Conservation (phyloP, 352 stramenopile genomes). For the Pythium aristosporum region DNA sequence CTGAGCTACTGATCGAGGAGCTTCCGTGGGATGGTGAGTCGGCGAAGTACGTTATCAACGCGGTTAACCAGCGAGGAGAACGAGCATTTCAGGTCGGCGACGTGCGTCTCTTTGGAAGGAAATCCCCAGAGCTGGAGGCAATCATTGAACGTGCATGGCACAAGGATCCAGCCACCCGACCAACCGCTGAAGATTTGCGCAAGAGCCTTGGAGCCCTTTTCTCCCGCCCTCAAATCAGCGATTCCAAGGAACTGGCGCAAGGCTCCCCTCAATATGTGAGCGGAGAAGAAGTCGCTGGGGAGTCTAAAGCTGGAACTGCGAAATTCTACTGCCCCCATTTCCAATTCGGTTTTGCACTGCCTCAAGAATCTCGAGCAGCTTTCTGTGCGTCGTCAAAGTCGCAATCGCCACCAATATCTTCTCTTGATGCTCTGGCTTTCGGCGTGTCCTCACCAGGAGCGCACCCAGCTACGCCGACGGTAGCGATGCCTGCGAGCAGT, state of each 20-base stretch:
- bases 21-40: slow-evolving; percentile 10
- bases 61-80: not conserved
- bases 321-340: not conserved
- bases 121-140: not conserved
- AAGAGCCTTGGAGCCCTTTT: not conserved
- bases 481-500: not conserved
- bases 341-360: not conserved
- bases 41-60: not conserved
- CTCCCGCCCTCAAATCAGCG: no score
- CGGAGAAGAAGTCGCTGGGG: not conserved
- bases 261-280: not conserved
- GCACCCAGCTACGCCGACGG: not conserved
- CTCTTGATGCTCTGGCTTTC: no score
- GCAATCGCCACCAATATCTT: no score
- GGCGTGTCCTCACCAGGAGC: no score
- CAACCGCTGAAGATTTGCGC: not conserved
- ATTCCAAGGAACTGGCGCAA: not conserved
- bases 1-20: slow-evolving; percentile 5
- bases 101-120: not conserved
- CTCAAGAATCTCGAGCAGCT: not conserved
- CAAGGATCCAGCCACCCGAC: not conserved
- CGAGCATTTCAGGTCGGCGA: not conserved
- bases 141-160: slow-evolving; percentile 3
- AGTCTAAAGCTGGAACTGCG: not conserved
- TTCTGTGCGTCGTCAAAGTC: not conserved